Conservation (phyloP, 805 yeast species). For the Babjeviella inositovora region DNA sequence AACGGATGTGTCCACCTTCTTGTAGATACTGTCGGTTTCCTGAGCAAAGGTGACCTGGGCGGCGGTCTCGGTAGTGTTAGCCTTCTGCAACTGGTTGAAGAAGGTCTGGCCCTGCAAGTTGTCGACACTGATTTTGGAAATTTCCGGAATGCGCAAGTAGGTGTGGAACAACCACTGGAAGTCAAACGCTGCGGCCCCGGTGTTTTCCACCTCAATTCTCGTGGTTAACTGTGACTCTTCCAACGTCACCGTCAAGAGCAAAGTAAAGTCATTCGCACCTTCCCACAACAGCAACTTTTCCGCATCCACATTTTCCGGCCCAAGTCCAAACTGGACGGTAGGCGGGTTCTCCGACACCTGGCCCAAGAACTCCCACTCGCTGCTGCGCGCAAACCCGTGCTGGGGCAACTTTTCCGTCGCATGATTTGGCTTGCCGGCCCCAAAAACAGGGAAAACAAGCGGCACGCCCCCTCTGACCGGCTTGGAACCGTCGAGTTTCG, state of each 20-base stretch:
- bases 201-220: conserved; percentile 59
- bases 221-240: conserved; percentile 45
- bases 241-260: conserved; percentile 54
- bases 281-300: conserved; percentile 47
- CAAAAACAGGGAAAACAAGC: conserved; percentile 86
- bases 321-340: conserved; percentile 79
- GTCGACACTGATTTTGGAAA: conserved; percentile 61
- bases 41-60: conserved; percentile 59
- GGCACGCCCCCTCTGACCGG: conserved; percentile 98
- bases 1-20: conserved; percentile 35
- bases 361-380: conserved; percentile 89
- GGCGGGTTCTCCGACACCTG: conserved; percentile 57
- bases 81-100: conserved; percentile 60
- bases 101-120: conserved; percentile 63
- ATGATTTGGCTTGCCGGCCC: conserved; percentile 46
- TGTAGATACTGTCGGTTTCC: conserved; percentile 80
- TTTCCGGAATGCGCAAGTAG: conserved; percentile 60
- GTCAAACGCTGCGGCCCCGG: conserved; percentile 48
- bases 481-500: conserved; percentile 78
- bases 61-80: conserved; percentile 50
- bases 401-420: conserved; percentile 64
- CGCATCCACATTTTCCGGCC: conserved; percentile 65
- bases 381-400: conserved; percentile 90
- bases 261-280: conserved; percentile 51
- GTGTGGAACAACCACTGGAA: conserved; percentile 96